Evolutionary conservation across 495 filamentous ascomycete genomes (phyloP), one percentile per base, ranked within the genome.

Genomic region (Rostrohypoxylon terebratum): DNA sequence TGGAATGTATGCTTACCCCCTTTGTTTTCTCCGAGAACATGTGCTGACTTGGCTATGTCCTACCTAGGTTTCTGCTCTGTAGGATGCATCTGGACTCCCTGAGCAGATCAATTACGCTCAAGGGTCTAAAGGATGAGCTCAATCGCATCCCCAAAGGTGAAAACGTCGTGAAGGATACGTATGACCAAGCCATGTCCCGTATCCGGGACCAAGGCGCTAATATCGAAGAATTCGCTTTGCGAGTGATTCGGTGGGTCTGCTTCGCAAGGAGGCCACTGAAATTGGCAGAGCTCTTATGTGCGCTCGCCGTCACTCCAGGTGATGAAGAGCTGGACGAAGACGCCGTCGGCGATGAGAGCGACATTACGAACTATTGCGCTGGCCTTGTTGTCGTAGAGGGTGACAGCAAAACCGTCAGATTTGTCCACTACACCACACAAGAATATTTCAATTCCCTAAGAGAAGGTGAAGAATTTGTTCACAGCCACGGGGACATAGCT

Each of bases 1-100:
- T 5, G 69, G 69, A 55, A 72, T 72, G 69, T 72, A 60, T 11
- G 69, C 42, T 45, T 45, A 40, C 10, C 33, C 6, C 23, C 14
- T 0, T 31, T 38, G 3, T 55, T 33, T n/a, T 21, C 28, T n/a
- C 13, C 4, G 34, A 38, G 10, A 18, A 36, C 21, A 18, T 13
- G 20, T 34, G 31, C 23, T 62, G 45, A 55, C 65, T 9, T 42
- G 0, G 69, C 28, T 1, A 3, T 42, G 38, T 33, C 16, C 57
- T 18, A 8, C 61, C 13, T n/a, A 81, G 82, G 82, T 83, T 85
- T 61, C 72, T 85, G 6, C 73, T 84, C 33, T 80, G 81, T 47
- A 77, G 69, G 63, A 76, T 82, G 45, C 78, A 82, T 61, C 54
- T 83, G 3, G 79, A 81, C 58, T 76, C 78, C 31, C 66, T 85